These are phyloP conservation scores for Rubia balearica DNA, from an alignment of 305 asterid species.

Conservation along the genomic window DNA sequence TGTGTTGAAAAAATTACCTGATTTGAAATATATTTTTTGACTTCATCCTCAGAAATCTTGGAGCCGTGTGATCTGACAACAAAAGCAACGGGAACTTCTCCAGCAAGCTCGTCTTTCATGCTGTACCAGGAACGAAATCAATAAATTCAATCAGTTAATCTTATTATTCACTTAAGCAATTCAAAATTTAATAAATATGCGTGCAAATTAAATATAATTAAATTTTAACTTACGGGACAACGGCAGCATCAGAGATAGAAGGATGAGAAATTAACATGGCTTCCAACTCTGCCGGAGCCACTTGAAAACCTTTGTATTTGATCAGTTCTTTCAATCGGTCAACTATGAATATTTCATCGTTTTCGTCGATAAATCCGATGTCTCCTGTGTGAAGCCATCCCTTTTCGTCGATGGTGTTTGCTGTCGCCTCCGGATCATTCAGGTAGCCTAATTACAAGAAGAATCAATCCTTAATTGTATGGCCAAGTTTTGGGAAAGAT, in stretches of 20 bases:
- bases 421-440: too few species aligned
- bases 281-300: too few species aligned
- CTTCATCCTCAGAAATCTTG: slow-evolving; percentile 21
- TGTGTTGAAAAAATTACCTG: slow-evolving; percentile 7
- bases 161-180: too few species aligned
- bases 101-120: slow-evolving; percentile 26
- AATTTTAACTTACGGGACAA: slow-evolving; percentile 44
- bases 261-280: slow-evolving; percentile 32
- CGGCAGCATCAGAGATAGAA: slow-evolving; percentile 55
- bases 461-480: not conserved
- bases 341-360: too few species aligned
- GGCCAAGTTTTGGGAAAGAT: too few species aligned
- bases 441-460: not conserved
- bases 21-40: slow-evolving; percentile 18
- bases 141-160: not conserved
- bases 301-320: too few species aligned
- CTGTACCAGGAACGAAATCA: slow-evolving; percentile 3
- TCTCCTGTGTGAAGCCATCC: too few species aligned
- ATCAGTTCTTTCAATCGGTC: too few species aligned
- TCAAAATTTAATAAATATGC: too few species aligned
- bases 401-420: too few species aligned
- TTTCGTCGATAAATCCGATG: too few species aligned
- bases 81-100: slow-evolving; percentile 29
- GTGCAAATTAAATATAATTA: not conserved
- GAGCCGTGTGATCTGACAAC: slow-evolving; percentile 20